Base-by-base conservation (phyloP, 1,284 basidiomycete species). In the Sutorius eximius region DNA sequence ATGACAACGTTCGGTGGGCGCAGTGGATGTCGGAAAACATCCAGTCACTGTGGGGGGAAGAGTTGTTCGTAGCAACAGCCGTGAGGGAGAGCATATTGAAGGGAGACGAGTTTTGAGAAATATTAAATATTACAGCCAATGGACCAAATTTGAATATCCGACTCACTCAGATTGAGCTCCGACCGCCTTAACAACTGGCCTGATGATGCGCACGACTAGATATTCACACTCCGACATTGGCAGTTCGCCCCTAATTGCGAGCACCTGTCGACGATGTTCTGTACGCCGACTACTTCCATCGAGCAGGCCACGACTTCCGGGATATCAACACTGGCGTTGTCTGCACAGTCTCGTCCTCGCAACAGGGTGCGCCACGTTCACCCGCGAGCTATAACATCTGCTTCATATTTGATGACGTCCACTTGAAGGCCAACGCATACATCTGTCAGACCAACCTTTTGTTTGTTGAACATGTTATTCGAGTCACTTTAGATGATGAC, bases 51-150 rank as follows among this genome's bases (percentile, higher is more conserved):
- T 76, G 77, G 74, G 59, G 60, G 29, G 85, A 82, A 63, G 85
- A 91, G 59, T 37, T 69, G 10, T 70, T 73, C 44, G 82, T 90
- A 16, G 80, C 84, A 8, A 58, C 54, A 27, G 76, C 70, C 15
- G 81, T 89, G 5, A 62, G 71, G 43, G 67, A 73, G 44, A 74
- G 77, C 59, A 56, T 84, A 18, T 50, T 69, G 32, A 62, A 64
- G 37, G 75, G 77, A 16, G 72, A 73, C 55, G 71, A 69, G 43
- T 71, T 66, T 45, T 73, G 45, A 71, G 18, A n/a, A 27, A 27
- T 27, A 27, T 27, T 27, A 27, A 24, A 24, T 6, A 27, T 27
- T 3, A 27, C 5, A n/a, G n/a, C 6, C 6, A 5, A 27, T 27
- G 22, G 22, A 27, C 24, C 24, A 27, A 27, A 27, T 4, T 27